Percentiles rank a stretch among this genome's conserved stretches.
Evolutionary conservation across 2,329 filamentous ascomycete species (phyloP).

Genomic region (Raffaelea ambrosiae): DNA sequence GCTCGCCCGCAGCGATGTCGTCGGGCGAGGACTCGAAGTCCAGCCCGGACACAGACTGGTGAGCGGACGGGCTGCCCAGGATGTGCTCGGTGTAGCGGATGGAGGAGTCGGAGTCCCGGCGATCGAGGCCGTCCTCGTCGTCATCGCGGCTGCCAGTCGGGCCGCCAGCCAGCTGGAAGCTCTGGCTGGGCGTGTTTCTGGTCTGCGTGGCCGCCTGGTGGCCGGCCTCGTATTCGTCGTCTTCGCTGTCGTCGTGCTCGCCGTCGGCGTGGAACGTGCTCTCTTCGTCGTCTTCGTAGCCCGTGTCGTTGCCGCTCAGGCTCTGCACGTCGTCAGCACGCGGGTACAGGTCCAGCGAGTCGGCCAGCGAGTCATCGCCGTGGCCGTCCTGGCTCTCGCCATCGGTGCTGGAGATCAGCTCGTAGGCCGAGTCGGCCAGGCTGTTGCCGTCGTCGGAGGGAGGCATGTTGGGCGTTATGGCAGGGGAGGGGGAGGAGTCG

Average conservation of each 20-base stretch:
- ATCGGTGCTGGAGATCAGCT: slow-evolving; percentile 45
- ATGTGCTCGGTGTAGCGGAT: slow-evolving; percentile 41
- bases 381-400: slow-evolving; percentile 43
- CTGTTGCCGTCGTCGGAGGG: slow-evolving; percentile 36
- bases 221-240: slow-evolving; percentile 23
- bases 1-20: slow-evolving; percentile 8
- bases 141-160: slow-evolving; percentile 21
- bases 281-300: slow-evolving; percentile 33
- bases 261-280: slow-evolving; percentile 20
- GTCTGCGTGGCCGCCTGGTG: slow-evolving; percentile 18
- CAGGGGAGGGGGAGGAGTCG: not conserved
- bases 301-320: slow-evolving; percentile 24
- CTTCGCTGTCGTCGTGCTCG: slow-evolving; percentile 35
- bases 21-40: slow-evolving; percentile 15
- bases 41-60: slow-evolving; percentile 12
- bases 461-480: slow-evolving; percentile 27
- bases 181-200: slow-evolving; percentile 7
- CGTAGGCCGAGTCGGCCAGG: slow-evolving; percentile 48
- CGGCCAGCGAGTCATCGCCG: slow-evolving; percentile 31
- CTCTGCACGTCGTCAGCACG: slow-evolving; percentile 21
- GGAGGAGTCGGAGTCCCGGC: slow-evolving; percentile 27
- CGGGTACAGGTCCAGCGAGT: slow-evolving; percentile 15
- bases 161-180: slow-evolving; percentile 3
- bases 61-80: slow-evolving; percentile 32
- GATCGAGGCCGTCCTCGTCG: slow-evolving; percentile 31